Conservation (phyloP, 2,329 filamentous ascomycete species). For the Pseudogymnoascus sp. region DNA sequence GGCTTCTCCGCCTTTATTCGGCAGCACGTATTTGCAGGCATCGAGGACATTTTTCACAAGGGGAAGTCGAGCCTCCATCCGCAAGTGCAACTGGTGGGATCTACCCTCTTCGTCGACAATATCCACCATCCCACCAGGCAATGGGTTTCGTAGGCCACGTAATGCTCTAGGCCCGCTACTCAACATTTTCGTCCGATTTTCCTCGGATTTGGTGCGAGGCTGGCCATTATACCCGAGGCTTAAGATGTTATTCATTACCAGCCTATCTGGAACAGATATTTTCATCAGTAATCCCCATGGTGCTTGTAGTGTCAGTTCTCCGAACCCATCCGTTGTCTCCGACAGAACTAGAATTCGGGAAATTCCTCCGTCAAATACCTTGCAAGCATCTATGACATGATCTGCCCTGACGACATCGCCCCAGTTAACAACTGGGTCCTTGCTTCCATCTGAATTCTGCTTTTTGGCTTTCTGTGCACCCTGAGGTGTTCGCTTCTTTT, state of each 20-base stretch:
- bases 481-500: conserved; percentile 12
- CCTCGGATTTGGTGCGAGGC: conserved; percentile 47
- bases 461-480: conserved; percentile 13
- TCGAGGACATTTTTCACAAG: conserved; percentile 56
- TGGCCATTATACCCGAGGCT: conserved; percentile 46
- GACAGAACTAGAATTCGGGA: conserved; percentile 66
- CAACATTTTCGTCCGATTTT: conserved; percentile 39
- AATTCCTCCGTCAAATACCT: conserved; percentile 58
- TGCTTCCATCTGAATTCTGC: conserved; percentile 20
- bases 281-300: conserved; percentile 68
- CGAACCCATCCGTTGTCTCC: conserved; percentile 55
- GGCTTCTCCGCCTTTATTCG: conserved; percentile 50
- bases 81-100: conserved; percentile 61
- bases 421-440: conserved; percentile 19
- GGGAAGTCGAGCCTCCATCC: conserved; percentile 58
- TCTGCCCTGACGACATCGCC: conserved; percentile 41
- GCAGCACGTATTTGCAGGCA: conserved; percentile 58
- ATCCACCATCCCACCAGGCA: conserved; percentile 56
- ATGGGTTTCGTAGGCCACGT: conserved; percentile 49
- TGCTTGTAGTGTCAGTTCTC: conserved; percentile 65
- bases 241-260: conserved; percentile 54
- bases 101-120: conserved; percentile 55
- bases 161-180: conserved; percentile 33
- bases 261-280: conserved; percentile 51
- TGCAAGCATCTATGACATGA: conserved; percentile 67